phyloP scores from a whole-genome alignment of 2,329 filamentous ascomycete genomes.

The Aspergillus felis region DNA sequence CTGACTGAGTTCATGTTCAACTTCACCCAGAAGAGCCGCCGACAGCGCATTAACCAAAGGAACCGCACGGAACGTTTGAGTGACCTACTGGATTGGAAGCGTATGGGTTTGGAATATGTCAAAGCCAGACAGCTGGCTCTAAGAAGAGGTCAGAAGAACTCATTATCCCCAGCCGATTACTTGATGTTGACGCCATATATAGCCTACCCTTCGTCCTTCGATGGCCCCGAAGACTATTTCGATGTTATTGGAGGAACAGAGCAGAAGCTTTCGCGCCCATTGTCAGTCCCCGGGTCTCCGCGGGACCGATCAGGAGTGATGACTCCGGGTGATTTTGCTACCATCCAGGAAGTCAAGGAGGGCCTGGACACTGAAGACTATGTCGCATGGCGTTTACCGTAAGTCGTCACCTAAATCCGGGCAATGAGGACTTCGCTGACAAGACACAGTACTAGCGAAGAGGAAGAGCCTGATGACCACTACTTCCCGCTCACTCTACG shows the following conservation, averaged over 20 bases:
- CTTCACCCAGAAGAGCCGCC: conserved; percentile 85
- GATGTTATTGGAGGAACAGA: conserved; percentile 91
- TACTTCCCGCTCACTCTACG: conserved; percentile 66
- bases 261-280: conserved; percentile 89
- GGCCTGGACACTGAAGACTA: conserved; percentile 95
- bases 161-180: background rate
- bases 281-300: conserved; percentile 91
- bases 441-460: conserved; percentile 60
- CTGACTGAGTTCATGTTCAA: conserved; percentile 90
- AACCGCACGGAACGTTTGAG: conserved; percentile 94
- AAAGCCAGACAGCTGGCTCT: conserved; percentile 93
- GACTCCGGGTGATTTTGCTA: conserved; percentile 97
- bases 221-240: conserved; percentile 70
- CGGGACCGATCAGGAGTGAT: conserved; percentile 93
- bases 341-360: conserved; percentile 88
- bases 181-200: conserved; percentile 12
- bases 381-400: conserved; percentile 96
- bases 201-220: conserved; percentile 86
- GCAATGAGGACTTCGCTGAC: conserved; percentile 1
- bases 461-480: conserved; percentile 83
- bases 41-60: conserved; percentile 97
- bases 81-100: conserved; percentile 96
- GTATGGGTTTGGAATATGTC: conserved; percentile 99
- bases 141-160: conserved; percentile 53
- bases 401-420: conserved; percentile 48